A percentile compares a stretch with the other conserved stretches of the same genome.
These are phyloP conservation scores for Melampsora larici-populina DNA, from an alignment of 1,284 basidiomycete genomes.

Conservation along the genomic window DNA sequence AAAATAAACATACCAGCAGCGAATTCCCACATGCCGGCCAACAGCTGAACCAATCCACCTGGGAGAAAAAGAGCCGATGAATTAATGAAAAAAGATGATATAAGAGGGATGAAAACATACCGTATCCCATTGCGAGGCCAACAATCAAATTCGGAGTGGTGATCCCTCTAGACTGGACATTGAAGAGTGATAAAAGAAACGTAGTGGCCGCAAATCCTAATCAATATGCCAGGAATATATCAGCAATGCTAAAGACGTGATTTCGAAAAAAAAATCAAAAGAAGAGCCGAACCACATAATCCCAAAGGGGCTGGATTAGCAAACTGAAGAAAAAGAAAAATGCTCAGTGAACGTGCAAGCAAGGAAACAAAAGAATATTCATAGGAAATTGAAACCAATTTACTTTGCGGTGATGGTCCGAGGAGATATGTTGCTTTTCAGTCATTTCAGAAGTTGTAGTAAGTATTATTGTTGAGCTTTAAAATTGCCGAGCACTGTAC, in stretches of 20 bases:
- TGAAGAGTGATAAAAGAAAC: conserved; percentile 58
- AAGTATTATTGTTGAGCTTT: too few species aligned
- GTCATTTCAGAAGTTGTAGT: too few species aligned
- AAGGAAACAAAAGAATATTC: too few species aligned
- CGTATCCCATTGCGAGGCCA: conserved; percentile 72
- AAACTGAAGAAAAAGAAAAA: neutral
- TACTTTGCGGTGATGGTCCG: neutral
- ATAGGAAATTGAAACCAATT: too few species aligned
- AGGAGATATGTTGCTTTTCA: too few species aligned
- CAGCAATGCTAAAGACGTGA: neutral
- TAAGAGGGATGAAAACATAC: neutral
- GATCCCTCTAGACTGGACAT: conserved; percentile 54
- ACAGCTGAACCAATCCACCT: conserved; percentile 72
- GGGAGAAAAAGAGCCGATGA: conserved; percentile 25
- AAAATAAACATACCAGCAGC: conserved; percentile 6
- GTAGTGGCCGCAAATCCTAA: conserved; percentile 59
- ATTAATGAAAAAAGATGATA: conserved; percentile 3
- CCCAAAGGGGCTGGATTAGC: neutral
- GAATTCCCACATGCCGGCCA: conserved; percentile 60
- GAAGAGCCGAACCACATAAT: neutral
- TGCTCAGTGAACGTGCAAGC: too few species aligned
- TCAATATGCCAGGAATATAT: conserved; percentile 13
- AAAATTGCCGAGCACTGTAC: too few species aligned
- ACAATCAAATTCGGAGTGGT: conserved; percentile 68
- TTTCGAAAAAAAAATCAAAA: neutral